Evolutionary conservation across 1,139 yeast species (phyloP).

Genomic region (Pichia sp.): DNA sequence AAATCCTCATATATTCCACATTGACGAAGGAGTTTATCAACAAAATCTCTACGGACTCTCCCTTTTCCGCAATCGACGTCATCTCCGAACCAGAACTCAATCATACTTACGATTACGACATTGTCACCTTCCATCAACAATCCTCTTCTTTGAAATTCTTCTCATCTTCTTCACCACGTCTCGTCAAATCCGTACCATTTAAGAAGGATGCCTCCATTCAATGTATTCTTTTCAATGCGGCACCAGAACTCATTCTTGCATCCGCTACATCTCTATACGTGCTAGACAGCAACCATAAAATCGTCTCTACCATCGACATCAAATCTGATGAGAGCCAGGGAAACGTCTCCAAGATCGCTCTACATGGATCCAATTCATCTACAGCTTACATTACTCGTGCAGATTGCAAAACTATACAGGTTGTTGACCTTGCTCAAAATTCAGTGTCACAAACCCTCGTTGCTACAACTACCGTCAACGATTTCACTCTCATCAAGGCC

Average conservation of each 20-base stretch:
- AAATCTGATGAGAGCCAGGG: too few species aligned
- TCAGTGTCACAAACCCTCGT: not conserved
- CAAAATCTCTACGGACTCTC: constrained; percentile 29
- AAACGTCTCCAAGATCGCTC: too few species aligned
- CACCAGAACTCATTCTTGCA: constrained; percentile 16
- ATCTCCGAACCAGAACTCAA: constrained; percentile 2
- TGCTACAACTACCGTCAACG: constrained; percentile 4
- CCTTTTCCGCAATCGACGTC: constrained; percentile 15
- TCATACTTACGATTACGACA: constrained; percentile 6
- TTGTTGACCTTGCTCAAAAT: too few species aligned
- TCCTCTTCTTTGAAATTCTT: constrained; percentile 21
- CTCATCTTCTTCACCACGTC: constrained; percentile 16
- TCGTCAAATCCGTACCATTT: constrained; percentile 18
- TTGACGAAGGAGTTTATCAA: constrained; percentile 30
- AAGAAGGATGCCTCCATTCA: constrained; percentile 18
- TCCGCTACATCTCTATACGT: constrained; percentile 18
- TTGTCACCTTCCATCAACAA: constrained; percentile 16
- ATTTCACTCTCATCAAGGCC: constrained; percentile 5
- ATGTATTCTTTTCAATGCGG: constrained; percentile 11
- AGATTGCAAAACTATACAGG: too few species aligned
- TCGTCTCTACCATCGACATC: constrained; percentile 7
- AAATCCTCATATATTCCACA: constrained; percentile 38
- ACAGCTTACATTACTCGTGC: too few species aligned
- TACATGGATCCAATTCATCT: too few species aligned
- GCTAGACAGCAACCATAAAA: constrained; percentile 12